These are phyloP conservation scores for Aspergillus cavernicola DNA, from an alignment of 495 filamentous ascomycete species.

Conservation along the genomic window DNA sequence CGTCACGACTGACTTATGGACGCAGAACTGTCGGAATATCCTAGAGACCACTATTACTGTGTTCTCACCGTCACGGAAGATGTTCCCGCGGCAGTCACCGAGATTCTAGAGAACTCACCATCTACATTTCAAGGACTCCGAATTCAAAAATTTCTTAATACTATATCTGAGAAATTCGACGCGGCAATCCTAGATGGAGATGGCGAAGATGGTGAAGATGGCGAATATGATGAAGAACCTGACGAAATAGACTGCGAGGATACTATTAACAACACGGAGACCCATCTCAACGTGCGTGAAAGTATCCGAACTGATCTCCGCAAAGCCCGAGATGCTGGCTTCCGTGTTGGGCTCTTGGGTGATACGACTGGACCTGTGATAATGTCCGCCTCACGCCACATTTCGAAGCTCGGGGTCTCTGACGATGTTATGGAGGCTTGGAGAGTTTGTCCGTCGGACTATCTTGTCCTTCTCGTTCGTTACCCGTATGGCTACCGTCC, in stretches of 20 bases:
- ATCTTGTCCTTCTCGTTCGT: slow-evolving; percentile 73
- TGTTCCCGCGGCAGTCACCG: slow-evolving; percentile 39
- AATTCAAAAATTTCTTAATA: slow-evolving; percentile 32
- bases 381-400: slow-evolving; percentile 58
- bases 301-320: slow-evolving; percentile 62
- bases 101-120: slow-evolving; percentile 42
- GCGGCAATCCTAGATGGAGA: slow-evolving; percentile 22
- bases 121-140: slow-evolving; percentile 21
- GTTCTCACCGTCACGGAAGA: slow-evolving; percentile 55
- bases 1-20: not conserved
- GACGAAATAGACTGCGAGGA: slow-evolving; percentile 26
- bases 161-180: slow-evolving; percentile 37
- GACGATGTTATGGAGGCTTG: slow-evolving; percentile 75
- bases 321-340: slow-evolving; percentile 60
- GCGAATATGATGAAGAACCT: not conserved
- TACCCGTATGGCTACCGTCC: slow-evolving; percentile 56
- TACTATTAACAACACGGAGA: slow-evolving; percentile 26
- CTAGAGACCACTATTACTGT: slow-evolving; percentile 55
- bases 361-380: slow-evolving; percentile 53
- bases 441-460: slow-evolving; percentile 63
- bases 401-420: slow-evolving; percentile 69
- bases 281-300: slow-evolving; percentile 20
- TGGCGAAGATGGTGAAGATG: not conserved
- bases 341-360: slow-evolving; percentile 65
- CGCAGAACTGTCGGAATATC: slow-evolving; percentile 62